Evolutionary conservation across 352 stramenopile species (phyloP), one percentile per base, ranked within the genome.

Genomic region (Pythium biforme): DNA sequence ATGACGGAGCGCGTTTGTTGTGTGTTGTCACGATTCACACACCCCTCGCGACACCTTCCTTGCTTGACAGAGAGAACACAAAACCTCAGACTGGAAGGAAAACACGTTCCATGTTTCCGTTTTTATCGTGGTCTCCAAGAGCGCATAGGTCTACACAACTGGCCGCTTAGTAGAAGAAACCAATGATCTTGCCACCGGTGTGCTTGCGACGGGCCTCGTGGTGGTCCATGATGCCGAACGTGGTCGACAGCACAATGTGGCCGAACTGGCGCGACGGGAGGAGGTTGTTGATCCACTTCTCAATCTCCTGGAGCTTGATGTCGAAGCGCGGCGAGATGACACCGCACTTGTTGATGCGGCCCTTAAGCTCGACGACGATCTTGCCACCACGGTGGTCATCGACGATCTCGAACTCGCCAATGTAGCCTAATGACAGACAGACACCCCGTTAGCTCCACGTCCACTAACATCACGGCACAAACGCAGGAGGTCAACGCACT

Each of bases 261-360:
- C 98, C 98, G 84, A 99, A 99, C 88, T 99, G 97, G 57, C 97
- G 93, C 76, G 90, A 98, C 3, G 98, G 98, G 57, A 99, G 78
- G 62, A 99, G 81, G 82, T 99, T 99, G 78, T 98, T 98, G 66
- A 99, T 97, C 97, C 97, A 99, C 85, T 99, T 99, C 83, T 99
- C 97, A 74, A 99, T 98, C 72, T 99, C 97, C 31, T 78, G 64
- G 47, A 98, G 69, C 75, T 90, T 89, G 59, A 99, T 83, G 84
- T 99, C 98, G 82, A 99, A 99, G 76, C 97, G 91, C 43, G 98
- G 97, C 67, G 89, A 98, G 81, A 99, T 99, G 52, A 99, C 97
- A 79, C 97, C 97, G 77, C 97, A 99, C 90, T 99, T 99, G 92
- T 99, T 99, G 75, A 99, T 97, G 74, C 98, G 94, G 60, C 97